Evolutionary conservation across 495 filamentous ascomycete species (phyloP).

Genomic region (Tuber borchii): DNA sequence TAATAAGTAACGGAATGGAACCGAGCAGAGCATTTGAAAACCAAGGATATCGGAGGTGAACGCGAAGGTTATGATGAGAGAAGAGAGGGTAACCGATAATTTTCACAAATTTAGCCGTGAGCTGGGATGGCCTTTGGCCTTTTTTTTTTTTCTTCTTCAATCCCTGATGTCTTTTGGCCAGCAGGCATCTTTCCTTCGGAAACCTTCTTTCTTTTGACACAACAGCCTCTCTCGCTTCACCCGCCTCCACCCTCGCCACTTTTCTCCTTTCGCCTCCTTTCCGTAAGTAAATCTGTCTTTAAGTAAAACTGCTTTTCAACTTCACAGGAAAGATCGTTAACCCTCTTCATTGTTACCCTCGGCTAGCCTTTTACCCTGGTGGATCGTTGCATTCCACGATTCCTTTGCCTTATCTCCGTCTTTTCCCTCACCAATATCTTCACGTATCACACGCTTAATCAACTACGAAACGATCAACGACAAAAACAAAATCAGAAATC

Average conservation of each 20-base stretch:
- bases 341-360: neutral
- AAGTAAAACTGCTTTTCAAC: neutral
- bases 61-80: neutral
- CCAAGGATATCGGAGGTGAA: neutral
- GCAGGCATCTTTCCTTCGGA: neutral
- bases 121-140: neutral
- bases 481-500: neutral
- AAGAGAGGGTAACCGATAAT: constrained; percentile 4
- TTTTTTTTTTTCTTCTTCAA: neutral
- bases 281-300: constrained; percentile 1
- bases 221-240: neutral
- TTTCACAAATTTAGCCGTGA: neutral
- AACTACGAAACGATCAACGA: neutral
- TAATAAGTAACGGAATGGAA: neutral
- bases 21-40: neutral
- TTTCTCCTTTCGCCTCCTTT: neutral
- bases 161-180: neutral
- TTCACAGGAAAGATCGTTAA: neutral
- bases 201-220: neutral
- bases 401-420: neutral
- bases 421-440: neutral
- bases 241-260: neutral
- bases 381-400: neutral
- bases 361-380: neutral
- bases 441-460: neutral